These are phyloP conservation scores for Penicillium sp. DNA, from an alignment of 2,329 filamentous ascomycete genomes.

Conservation along the genomic window DNA sequence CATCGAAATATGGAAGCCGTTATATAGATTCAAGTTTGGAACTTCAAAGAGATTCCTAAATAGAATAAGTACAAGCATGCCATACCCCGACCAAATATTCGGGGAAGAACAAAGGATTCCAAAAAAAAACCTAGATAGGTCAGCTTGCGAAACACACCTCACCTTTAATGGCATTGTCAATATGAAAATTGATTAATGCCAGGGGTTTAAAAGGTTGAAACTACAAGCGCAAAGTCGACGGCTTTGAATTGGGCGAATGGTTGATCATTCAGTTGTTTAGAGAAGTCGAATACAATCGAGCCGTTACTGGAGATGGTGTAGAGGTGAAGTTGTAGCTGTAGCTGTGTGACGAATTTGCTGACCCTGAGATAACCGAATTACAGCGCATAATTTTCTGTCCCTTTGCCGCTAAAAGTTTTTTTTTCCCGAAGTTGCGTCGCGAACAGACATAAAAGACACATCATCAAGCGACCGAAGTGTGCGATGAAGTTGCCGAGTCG, in stretches of 20 bases:
- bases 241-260: slow-evolving; percentile 19
- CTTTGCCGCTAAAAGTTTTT: slow-evolving; percentile 42
- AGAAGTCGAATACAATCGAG: slow-evolving; percentile 42
- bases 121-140: slow-evolving; percentile 1
- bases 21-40: background rate
- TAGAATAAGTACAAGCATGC: background rate
- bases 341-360: slow-evolving; percentile 37
- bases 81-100: background rate
- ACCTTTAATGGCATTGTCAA: slow-evolving; percentile 1
- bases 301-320: slow-evolving; percentile 44
- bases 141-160: slow-evolving; percentile 1
- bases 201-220: slow-evolving; percentile 20
- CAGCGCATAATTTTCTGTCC: slow-evolving; percentile 44
- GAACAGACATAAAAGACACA: slow-evolving; percentile 42
- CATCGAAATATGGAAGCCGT: background rate
- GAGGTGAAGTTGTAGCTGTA: slow-evolving; percentile 37
- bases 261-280: slow-evolving; percentile 17
- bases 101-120: background rate
- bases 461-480: slow-evolving; percentile 39
- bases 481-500: slow-evolving; percentile 34
- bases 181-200: slow-evolving; percentile 7
- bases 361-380: slow-evolving; percentile 48
- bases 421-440: slow-evolving; percentile 40
- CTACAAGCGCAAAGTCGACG: slow-evolving; percentile 30
- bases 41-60: background rate